A percentile compares a stretch with the other conserved stretches of the same genome.
phyloP scores from a whole-genome alignment of 306 rosid genomes.

The Fragaria iinumae region DNA sequence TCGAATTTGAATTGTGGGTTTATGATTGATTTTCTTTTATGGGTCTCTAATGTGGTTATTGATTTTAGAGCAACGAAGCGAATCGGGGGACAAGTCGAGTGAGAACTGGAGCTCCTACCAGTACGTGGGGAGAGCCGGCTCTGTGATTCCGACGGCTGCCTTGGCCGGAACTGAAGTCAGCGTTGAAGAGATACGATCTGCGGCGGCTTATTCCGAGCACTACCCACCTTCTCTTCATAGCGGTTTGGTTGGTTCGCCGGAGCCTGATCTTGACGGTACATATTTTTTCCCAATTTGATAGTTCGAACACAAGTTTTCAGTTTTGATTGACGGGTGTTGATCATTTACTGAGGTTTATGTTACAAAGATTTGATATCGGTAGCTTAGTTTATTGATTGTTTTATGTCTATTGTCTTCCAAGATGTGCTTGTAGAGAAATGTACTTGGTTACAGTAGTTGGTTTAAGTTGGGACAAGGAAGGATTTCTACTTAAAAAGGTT shows the following conservation, averaged over 20 bases:
- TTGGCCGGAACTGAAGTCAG: conserved; percentile 72
- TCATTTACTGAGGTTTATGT: background rate
- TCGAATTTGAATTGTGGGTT: background rate
- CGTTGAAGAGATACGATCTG: conserved; percentile 89
- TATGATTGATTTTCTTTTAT: conserved; percentile 19
- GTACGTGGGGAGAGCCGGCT: conserved; percentile 60
- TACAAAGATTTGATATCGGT: background rate
- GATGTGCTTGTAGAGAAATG: background rate
- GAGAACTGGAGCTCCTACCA: conserved; percentile 72
- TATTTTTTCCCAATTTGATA: background rate
- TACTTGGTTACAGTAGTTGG: background rate
- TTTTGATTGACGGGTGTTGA: conserved; percentile 27
- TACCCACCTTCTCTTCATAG: conserved; percentile 84
- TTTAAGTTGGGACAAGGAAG: background rate
- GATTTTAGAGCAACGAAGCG: conserved; percentile 48
- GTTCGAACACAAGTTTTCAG: conserved; percentile 16
- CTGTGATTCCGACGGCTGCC: conserved; percentile 59
- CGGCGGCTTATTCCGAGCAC: conserved; percentile 56
- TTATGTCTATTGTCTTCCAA: background rate
- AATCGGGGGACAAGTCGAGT: conserved; percentile 48
- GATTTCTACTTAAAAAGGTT: background rate
- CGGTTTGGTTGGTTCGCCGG: conserved; percentile 64
- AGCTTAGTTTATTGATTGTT: background rate
- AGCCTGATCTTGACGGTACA: conserved; percentile 60
- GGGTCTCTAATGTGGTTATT: conserved; percentile 4